phyloP scores from a whole-genome alignment of 2,329 filamentous ascomycete genomes.

The Cercospora zeae-maydis region DNA sequence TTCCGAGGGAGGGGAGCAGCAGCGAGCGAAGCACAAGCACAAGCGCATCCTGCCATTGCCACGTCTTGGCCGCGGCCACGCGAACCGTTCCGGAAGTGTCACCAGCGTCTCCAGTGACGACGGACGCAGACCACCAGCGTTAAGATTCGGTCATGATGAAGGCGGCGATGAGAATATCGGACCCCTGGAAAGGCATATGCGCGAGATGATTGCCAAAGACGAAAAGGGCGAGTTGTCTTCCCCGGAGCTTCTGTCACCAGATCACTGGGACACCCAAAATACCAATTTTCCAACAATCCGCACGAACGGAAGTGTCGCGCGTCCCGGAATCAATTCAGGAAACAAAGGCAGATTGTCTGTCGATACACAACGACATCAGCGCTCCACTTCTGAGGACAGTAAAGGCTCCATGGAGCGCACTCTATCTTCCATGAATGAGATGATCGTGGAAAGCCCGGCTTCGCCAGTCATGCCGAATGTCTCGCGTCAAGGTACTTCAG shows the following conservation, averaged over 20 bases:
- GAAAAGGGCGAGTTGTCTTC: conserved; percentile 38
- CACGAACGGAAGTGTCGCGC: conserved; percentile 5
- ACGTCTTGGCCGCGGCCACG: conserved; percentile 24
- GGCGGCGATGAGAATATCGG: conserved; percentile 44
- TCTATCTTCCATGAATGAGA: conserved; percentile 16
- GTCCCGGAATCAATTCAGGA: conserved; percentile 9
- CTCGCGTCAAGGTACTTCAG: background rate
- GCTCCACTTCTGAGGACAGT: conserved; percentile 26
- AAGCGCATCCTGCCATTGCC: conserved; percentile 24
- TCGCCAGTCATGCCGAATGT: conserved; percentile 22
- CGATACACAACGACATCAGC: conserved; percentile 18
- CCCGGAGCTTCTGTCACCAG: conserved; percentile 41
- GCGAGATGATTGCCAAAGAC: conserved; percentile 44
- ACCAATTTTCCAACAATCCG: conserved; percentile 24
- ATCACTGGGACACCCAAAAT: conserved; percentile 37
- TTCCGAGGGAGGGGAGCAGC: conserved; percentile 18
- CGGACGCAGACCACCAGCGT: conserved; percentile 42
- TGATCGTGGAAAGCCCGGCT: conserved; percentile 12
- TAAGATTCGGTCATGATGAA: conserved; percentile 44
- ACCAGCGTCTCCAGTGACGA: conserved; percentile 32
- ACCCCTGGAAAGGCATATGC: conserved; percentile 46
- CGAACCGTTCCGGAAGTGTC: conserved; percentile 27
- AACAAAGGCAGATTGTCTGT: conserved; percentile 24
- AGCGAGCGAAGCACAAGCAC: conserved; percentile 7
- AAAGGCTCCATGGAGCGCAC: conserved; percentile 19